Percentiles rank a stretch among this genome's conserved stretches.
These are phyloP conservation scores for Pleurotus tuoliensis DNA, from an alignment of 768 basidiomycete genomes.

Conservation along the genomic window DNA sequence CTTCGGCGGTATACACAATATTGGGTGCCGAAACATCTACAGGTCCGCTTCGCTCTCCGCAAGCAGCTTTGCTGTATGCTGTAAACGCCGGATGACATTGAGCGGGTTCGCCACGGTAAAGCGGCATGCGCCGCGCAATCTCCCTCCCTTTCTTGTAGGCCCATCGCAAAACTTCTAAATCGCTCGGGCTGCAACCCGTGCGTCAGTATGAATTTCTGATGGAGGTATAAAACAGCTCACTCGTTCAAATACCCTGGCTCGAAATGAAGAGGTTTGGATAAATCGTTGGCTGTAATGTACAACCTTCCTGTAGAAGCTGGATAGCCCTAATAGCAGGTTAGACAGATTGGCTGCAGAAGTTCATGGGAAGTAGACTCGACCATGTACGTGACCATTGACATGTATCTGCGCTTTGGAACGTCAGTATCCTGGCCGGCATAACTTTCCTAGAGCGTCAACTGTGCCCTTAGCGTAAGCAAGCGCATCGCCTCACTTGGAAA, in stretches of 20 bases:
- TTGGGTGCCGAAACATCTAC: slow-evolving; percentile 1
- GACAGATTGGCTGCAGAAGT: no score
- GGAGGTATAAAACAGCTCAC: slow-evolving; percentile 24
- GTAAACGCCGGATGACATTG: background rate
- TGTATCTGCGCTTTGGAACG: background rate
- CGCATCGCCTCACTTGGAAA: no score
- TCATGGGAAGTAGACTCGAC: no score
- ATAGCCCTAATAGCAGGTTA: slow-evolving; percentile 28
- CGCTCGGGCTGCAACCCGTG: slow-evolving; percentile 28
- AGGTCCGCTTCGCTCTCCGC: slow-evolving; percentile 1
- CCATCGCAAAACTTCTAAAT: slow-evolving; percentile 44
- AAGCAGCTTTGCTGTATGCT: background rate
- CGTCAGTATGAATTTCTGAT: background rate
- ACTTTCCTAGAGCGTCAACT: background rate
- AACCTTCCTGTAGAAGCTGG: slow-evolving; percentile 44
- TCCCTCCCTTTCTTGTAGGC: slow-evolving; percentile 55
- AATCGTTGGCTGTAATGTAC: slow-evolving; percentile 42
- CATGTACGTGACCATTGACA: background rate
- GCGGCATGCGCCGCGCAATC: slow-evolving; percentile 40
- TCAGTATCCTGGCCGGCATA: background rate
- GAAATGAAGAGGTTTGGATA: slow-evolving; percentile 39
- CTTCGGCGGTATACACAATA: background rate
- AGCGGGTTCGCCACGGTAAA: background rate
- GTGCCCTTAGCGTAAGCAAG: no score
- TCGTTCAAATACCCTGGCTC: slow-evolving; percentile 41